Conservation (phyloP, 495 filamentous ascomycete species). For the Astrocystis sublimbata region DNA sequence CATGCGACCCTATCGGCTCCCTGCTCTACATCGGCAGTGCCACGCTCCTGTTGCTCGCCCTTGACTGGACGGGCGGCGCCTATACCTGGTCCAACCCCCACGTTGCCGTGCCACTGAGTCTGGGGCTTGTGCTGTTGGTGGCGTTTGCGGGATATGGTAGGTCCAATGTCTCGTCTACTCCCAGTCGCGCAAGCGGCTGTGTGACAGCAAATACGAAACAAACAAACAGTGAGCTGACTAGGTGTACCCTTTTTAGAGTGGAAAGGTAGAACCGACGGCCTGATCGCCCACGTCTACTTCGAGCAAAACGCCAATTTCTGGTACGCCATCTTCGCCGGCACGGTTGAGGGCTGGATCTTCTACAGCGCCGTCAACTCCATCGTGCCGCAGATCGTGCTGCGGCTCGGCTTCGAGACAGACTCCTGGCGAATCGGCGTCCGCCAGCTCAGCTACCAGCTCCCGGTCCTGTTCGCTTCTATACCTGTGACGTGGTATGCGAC, state of each 20-base stretch:
- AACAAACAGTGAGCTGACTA: too few species aligned
- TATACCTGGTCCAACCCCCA: conserved; percentile 52
- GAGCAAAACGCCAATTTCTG: conserved; percentile 52
- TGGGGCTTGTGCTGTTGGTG: conserved; percentile 48
- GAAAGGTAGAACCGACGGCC: conserved; percentile 53
- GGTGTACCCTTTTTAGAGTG: conserved; percentile 42
- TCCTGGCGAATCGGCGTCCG: conserved; percentile 49
- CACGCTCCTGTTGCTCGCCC: conserved; percentile 50
- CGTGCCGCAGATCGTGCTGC: conserved; percentile 53
- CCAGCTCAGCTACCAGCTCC: conserved; percentile 47
- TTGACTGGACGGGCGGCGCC: conserved; percentile 55
- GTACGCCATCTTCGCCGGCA: conserved; percentile 54
- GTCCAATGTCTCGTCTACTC: conserved; percentile 12
- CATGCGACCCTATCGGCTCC: conserved; percentile 55
- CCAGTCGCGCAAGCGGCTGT: neutral
- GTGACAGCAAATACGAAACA: neutral
- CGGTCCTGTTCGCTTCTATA: conserved; percentile 38
- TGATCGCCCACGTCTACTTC: conserved; percentile 59
- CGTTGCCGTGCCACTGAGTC: conserved; percentile 48
- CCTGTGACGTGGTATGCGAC: conserved; percentile 53
- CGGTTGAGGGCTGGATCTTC: conserved; percentile 61
- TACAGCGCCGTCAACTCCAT: conserved; percentile 58
- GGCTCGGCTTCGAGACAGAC: conserved; percentile 54
- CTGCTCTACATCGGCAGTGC: conserved; percentile 49
- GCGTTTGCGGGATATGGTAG: conserved; percentile 49